phyloP scores from a whole-genome alignment of 805 yeast species.

The Hanseniaspora singularis region DNA sequence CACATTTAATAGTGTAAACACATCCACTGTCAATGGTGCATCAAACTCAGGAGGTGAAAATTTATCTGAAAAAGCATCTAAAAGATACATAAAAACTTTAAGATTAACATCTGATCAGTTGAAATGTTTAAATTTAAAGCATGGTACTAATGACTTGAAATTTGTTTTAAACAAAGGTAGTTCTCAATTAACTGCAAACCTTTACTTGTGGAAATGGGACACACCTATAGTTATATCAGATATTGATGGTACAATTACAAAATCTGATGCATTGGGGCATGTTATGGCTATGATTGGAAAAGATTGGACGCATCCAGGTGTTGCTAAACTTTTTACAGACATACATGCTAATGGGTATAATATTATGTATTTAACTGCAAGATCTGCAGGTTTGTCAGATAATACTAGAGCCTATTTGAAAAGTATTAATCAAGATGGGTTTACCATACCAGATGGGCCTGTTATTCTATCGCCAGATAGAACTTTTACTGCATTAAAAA shows the following conservation, averaged over 20 bases:
- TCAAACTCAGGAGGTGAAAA: slow-evolving; percentile 1
- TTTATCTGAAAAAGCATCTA: slow-evolving; percentile 13
- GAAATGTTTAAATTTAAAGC: slow-evolving; percentile 53
- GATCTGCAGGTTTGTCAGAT: slow-evolving; percentile 93
- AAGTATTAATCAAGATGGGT: slow-evolving; percentile 59
- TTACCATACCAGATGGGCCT: slow-evolving; percentile 71
- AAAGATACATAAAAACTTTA: slow-evolving; percentile 66
- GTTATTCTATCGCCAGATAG: slow-evolving; percentile 92
- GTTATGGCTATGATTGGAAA: slow-evolving; percentile 84
- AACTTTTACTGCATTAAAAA: slow-evolving; percentile 83
- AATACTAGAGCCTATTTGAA: slow-evolving; percentile 71
- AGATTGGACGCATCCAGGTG: slow-evolving; percentile 98
- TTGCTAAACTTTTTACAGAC: slow-evolving; percentile 82
- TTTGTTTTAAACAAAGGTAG: slow-evolving; percentile 77
- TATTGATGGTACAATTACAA: slow-evolving; percentile 95
- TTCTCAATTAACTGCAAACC: slow-evolving; percentile 58
- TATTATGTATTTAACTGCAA: slow-evolving; percentile 82
- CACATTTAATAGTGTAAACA: slow-evolving; percentile 9
- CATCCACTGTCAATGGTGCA: slow-evolving; percentile 17
- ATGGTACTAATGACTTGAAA: slow-evolving; percentile 66
- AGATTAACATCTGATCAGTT: slow-evolving; percentile 86
- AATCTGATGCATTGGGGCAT: slow-evolving; percentile 95
- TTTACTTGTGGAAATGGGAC: slow-evolving; percentile 71
- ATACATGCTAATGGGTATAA: slow-evolving; percentile 81
- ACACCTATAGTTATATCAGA: slow-evolving; percentile 92